These are phyloP conservation scores for Paecilomyces sp. DNA, from an alignment of 2,329 filamentous ascomycete species.

Conservation along the genomic window DNA sequence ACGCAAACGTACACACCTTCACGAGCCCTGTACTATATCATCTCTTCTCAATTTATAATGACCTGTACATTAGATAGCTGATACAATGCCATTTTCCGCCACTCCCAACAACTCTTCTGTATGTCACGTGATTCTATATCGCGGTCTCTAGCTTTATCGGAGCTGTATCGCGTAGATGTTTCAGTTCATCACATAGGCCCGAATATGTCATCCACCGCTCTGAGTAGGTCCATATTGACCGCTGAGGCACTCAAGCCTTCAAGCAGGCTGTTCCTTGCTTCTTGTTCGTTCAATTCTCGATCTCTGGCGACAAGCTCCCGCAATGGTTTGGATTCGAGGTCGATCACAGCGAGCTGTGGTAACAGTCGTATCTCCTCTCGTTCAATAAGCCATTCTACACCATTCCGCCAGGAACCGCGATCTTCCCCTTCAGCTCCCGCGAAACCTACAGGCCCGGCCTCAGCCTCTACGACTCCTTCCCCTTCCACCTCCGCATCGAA, in stretches of 20 bases:
- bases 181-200: not conserved
- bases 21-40: conserved; percentile 2
- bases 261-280: not conserved
- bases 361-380: conserved; percentile 7
- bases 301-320: not conserved
- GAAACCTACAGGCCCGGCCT: conserved; percentile 5
- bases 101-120: not conserved
- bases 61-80: not conserved
- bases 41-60: not conserved
- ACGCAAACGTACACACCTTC: not conserved
- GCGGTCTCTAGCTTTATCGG: not conserved
- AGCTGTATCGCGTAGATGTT: not conserved
- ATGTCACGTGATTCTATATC: not conserved
- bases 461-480: conserved; percentile 6
- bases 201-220: conserved; percentile 7
- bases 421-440: conserved; percentile 10
- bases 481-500: conserved; percentile 9
- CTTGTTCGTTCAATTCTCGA: not conserved
- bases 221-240: conserved; percentile 7
- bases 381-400: conserved; percentile 10
- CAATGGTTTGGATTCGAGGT: not conserved
- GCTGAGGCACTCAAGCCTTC: conserved; percentile 3
- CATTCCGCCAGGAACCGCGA: not conserved
- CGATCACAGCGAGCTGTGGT: not conserved
- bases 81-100: not conserved